Conservation (phyloP, 768 basidiomycete genomes). For the Russula vinacea region DNA sequence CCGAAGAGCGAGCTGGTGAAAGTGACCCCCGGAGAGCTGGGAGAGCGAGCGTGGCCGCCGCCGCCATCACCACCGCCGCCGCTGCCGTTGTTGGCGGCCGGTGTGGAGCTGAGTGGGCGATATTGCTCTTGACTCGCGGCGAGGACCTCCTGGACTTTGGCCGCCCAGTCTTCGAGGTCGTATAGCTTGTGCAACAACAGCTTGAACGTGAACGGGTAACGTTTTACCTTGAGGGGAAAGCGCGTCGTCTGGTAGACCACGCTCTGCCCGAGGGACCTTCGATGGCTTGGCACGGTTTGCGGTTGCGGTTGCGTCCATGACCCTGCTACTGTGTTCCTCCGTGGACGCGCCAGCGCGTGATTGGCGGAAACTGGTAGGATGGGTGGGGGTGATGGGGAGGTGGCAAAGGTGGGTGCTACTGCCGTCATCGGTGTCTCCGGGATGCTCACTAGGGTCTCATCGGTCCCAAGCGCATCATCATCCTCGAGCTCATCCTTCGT, state of each 20-base stretch:
- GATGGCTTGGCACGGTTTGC: background rate
- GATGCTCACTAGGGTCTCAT: conserved; percentile 15
- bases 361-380: background rate
- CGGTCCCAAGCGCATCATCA: conserved; percentile 4
- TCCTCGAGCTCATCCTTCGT: conserved; percentile 19
- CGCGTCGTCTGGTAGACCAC: conserved; percentile 5
- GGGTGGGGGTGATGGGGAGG: background rate
- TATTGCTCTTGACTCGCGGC: conserved; percentile 28
- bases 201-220: conserved; percentile 31
- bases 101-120: conserved; percentile 23
- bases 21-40: conserved; percentile 8
- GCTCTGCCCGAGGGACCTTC: background rate
- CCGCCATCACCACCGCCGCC: background rate
- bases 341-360: conserved; percentile 11
- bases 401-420: conserved; percentile 12
- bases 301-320: background rate
- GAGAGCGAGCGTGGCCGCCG: background rate
- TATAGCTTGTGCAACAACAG: conserved; percentile 29
- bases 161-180: conserved; percentile 30
- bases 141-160: conserved; percentile 29
- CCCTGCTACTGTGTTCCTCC: conserved; percentile 27
- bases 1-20: conserved; percentile 19
- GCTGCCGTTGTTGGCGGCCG: background rate
- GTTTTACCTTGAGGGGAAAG: conserved; percentile 24
- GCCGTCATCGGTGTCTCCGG: conserved; percentile 22